phyloP scores from a whole-genome alignment of 805 yeast species.

The Myxozyma lipomycoides region DNA sequence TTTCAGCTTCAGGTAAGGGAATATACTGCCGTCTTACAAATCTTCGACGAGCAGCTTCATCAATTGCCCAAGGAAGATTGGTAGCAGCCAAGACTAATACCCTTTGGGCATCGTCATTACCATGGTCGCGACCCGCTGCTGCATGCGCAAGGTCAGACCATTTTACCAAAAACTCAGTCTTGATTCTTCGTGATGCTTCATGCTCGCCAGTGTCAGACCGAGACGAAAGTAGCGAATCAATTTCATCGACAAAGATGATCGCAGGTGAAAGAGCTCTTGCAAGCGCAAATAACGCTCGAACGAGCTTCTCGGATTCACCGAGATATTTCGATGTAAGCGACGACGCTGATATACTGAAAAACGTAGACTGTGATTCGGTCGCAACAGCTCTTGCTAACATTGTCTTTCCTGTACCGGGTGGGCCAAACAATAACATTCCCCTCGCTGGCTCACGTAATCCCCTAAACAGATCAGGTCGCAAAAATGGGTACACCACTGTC shows the following conservation, averaged over 20 bases:
- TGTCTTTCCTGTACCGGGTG: conserved; percentile 98
- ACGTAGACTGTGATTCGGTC: conserved; percentile 87
- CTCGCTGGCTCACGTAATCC: conserved; percentile 92
- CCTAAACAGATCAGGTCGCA: conserved; percentile 86
- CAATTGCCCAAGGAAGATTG: conserved; percentile 94
- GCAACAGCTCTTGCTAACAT: conserved; percentile 98
- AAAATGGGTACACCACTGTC: conserved; percentile 91
- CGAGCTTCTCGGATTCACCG: conserved; percentile 93
- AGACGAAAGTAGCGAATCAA: conserved; percentile 81
- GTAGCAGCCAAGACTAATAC: conserved; percentile 93
- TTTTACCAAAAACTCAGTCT: conserved; percentile 88
- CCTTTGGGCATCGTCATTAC: conserved; percentile 49
- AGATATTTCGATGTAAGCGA: conserved; percentile 75
- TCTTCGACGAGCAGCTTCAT: conserved; percentile 92
- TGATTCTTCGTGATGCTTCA: conserved; percentile 84
- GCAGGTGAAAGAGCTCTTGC: conserved; percentile 87
- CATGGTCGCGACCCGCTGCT: conserved; percentile 63
- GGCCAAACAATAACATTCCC: conserved; percentile 95
- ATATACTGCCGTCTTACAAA: conserved; percentile 89
- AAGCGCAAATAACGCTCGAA: conserved; percentile 77
- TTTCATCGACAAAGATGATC: conserved; percentile 92
- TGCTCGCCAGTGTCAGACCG: conserved; percentile 74
- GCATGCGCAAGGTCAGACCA: conserved; percentile 93
- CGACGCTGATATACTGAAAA: conserved; percentile 86
- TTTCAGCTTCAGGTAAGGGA: conserved; percentile 85